Percentiles rank a stretch among this genome's conserved stretches.
Conservation (phyloP, 257 asterid genomes). For the Nyctanthes arbortristis region DNA sequence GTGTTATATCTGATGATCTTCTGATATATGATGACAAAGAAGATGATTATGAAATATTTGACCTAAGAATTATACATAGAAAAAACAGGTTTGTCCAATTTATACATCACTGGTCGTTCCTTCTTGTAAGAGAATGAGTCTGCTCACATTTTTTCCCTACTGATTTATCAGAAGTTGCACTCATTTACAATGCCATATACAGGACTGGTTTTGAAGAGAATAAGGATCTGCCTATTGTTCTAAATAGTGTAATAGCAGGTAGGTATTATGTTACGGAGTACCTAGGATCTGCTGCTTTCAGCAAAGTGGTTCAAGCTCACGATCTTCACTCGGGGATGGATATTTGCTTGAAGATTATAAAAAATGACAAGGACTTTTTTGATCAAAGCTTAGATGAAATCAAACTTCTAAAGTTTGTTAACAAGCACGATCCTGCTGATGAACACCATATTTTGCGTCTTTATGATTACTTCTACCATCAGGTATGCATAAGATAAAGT, state of each 20-base stretch:
- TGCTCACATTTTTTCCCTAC: not conserved
- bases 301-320: slow-evolving; percentile 84
- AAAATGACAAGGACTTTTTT: slow-evolving; percentile 85
- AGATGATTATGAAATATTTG: slow-evolving; percentile 70
- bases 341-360: slow-evolving; percentile 88
- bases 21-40: slow-evolving; percentile 46
- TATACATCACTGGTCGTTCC: not conserved
- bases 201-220: slow-evolving; percentile 95
- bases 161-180: slow-evolving; percentile 37
- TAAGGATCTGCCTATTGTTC: slow-evolving; percentile 76
- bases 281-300: slow-evolving; percentile 92
- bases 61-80: slow-evolving; percentile 71
- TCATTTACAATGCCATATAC: slow-evolving; percentile 54
- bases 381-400: slow-evolving; percentile 94
- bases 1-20: slow-evolving; percentile 49
- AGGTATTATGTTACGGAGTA: slow-evolving; percentile 70
- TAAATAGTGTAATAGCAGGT: slow-evolving; percentile 68
- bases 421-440: slow-evolving; percentile 84
- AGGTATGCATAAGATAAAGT: slow-evolving; percentile 46
- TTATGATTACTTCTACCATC: slow-evolving; percentile 85
- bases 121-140: slow-evolving; percentile 22
- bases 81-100: slow-evolving; percentile 71
- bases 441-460: slow-evolving; percentile 79
- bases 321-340: slow-evolving; percentile 76
- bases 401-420: slow-evolving; percentile 83